phyloP scores from a whole-genome alignment of 208 protist species.

The Leptomonas seymouri region DNA sequence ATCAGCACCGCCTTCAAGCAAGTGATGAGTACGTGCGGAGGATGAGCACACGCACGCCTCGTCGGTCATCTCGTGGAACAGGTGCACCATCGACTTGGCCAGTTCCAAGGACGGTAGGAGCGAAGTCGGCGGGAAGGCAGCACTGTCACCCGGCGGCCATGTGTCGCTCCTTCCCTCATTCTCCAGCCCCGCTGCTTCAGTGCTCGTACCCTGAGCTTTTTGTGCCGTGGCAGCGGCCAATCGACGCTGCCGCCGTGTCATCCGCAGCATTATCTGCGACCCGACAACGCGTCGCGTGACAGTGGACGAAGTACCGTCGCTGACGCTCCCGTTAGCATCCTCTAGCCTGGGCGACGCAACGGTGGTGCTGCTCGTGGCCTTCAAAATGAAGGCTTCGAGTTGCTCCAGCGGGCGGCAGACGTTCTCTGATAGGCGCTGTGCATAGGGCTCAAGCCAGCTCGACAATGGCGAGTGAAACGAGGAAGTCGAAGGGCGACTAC shows the following conservation, averaged over 20 bases:
- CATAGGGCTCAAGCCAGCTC: constrained; percentile 14
- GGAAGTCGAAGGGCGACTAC: background rate
- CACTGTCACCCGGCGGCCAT: background rate
- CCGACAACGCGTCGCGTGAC: constrained; percentile 15
- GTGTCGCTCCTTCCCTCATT: background rate
- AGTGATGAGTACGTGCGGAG: background rate
- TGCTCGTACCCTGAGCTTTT: background rate
- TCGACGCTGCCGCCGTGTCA: constrained; percentile 23
- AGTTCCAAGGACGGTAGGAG: constrained; percentile 16
- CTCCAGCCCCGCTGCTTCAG: too few relatives aligned
- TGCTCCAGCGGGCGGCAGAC: constrained; percentile 29
- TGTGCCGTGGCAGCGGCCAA: background rate
- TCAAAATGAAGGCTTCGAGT: constrained; percentile 16
- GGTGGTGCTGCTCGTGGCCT: constrained; percentile 20
- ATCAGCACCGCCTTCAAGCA: too few relatives aligned
- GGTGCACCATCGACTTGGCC: constrained; percentile 21
- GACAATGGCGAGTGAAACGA: background rate
- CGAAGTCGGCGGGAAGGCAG: background rate
- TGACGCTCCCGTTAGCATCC: constrained; percentile 6
- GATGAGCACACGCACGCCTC: background rate
- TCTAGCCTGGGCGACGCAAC: background rate
- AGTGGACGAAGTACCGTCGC: background rate
- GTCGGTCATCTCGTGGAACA: constrained; percentile 17
- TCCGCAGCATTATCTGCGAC: constrained; percentile 20
- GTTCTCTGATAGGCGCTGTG: constrained; percentile 1